Base-by-base conservation (phyloP, 768 basidiomycete genomes). In the Paxillus rubicundulus region DNA sequence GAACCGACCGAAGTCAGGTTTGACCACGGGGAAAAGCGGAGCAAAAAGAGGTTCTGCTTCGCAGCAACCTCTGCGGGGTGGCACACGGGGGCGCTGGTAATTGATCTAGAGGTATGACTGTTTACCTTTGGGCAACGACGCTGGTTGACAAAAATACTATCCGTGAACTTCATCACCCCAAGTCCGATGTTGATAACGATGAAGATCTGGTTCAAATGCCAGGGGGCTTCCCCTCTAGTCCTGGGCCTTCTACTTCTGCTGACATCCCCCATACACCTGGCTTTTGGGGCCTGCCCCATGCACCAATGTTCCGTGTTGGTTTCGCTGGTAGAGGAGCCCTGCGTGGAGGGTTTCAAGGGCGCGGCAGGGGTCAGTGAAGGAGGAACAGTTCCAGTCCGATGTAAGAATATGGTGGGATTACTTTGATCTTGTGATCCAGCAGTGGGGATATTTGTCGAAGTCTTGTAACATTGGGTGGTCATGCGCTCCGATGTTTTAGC, bases 11-110 rank as follows among this genome's bases (percentile, higher is more conserved):
- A 84, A 67, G 86, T 95, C 39, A 72, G 77, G 54, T 95, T 95
- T 62, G 84, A 85, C 59, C 77, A 83, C 56, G 74, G 66, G n/a
- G 70, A 68, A 49, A 79, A 76, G 60, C 72, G 68, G 44, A 68
- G 66, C 18, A 81, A 75, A 52, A 74, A 84, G 44, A 75, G 77
- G 57, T 97, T 89, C 62, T 92, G 89, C 59, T 89, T 96, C 59
- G 80, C 80, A 1, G 84, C 86, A 5, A 80, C 91, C 5, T 91
- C 94, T 3, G 79, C 83, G 0, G 95, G 95, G 9, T 96, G 93
- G 94, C 95, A 98, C 61, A 88, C 81, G 50, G 94, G 92, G 8
- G 92, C 92, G 1, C 73, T 98, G 43, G 89, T 91, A 3, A 85
- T 96, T 37, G 89, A 92, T 65, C 73, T 92, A 24, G 84, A 92